phyloP scores from a whole-genome alignment of 1,284 basidiomycete species.

The Cerioporus squamosus region DNA sequence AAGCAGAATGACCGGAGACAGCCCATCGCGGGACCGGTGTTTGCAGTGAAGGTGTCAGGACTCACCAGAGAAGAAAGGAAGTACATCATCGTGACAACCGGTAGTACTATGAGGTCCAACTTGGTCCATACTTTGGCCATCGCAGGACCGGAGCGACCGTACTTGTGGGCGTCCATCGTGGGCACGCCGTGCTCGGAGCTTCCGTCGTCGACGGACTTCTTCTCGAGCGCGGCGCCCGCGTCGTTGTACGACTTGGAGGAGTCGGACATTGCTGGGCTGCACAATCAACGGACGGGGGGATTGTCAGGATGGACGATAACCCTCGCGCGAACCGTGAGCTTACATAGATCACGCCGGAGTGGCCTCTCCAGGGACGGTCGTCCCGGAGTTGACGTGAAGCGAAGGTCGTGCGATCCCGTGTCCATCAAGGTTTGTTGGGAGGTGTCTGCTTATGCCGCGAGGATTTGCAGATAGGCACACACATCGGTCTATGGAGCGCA shows the following conservation, averaged over 20 bases:
- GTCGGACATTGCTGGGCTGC: neutral
- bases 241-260: neutral
- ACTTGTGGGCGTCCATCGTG: neutral
- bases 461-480: neutral
- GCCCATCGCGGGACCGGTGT: neutral
- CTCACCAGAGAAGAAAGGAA: conserved; percentile 25
- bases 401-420: neutral
- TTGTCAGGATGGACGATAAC: neutral
- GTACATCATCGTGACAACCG: conserved; percentile 21
- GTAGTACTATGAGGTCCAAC: conserved; percentile 21
- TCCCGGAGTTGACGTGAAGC: neutral
- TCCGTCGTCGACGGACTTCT: neutral
- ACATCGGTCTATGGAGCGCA: neutral
- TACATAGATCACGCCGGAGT: neutral
- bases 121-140: conserved; percentile 20
- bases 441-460: neutral
- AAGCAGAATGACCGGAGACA: neutral
- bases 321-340: neutral
- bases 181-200: neutral
- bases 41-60: neutral
- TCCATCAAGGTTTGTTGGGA: neutral
- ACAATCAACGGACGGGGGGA: neutral
- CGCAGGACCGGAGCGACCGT: neutral
- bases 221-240: neutral
- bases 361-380: neutral